A percentile compares a stretch with the other conserved stretches of the same genome.
Conservation (phyloP, 2,329 filamentous ascomycete genomes). For the Juglanconis juglandina region DNA sequence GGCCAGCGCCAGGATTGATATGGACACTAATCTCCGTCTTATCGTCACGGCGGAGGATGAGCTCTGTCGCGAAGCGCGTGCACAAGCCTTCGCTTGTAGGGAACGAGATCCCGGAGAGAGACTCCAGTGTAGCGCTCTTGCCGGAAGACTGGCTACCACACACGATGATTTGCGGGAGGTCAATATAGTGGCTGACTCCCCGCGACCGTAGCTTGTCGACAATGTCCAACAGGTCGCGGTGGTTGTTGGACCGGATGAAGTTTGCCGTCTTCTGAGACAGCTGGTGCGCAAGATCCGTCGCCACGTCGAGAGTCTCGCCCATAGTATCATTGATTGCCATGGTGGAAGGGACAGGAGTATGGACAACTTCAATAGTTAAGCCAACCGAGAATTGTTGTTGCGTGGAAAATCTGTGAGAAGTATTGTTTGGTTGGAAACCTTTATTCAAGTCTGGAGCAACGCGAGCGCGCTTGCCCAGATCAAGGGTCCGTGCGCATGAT, state of each 20-base stretch:
- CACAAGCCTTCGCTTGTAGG: constrained; percentile 56
- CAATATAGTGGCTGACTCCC: constrained; percentile 29
- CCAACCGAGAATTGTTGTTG: too few relatives aligned
- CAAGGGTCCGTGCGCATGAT: too few relatives aligned
- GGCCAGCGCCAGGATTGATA: constrained; percentile 32
- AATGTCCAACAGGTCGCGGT: constrained; percentile 29
- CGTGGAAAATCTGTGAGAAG: too few relatives aligned
- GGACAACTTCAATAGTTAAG: too few relatives aligned
- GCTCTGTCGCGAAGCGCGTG: constrained; percentile 61
- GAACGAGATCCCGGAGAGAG: constrained; percentile 58
- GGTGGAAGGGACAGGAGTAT: not conserved
- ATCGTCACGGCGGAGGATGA: constrained; percentile 49
- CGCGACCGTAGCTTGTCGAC: constrained; percentile 29
- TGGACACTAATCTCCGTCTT: constrained; percentile 33
- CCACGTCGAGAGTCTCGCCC: not conserved
- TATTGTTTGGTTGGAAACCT: too few relatives aligned
- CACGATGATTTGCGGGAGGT: constrained; percentile 40
- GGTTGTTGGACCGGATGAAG: constrained; percentile 29
- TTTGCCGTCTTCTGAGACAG: constrained; percentile 21
- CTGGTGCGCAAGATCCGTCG: not conserved
- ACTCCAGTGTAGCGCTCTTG: constrained; percentile 56
- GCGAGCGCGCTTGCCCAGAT: too few relatives aligned
- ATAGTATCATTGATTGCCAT: not conserved
- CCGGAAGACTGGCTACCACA: constrained; percentile 53
- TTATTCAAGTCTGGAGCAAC: too few relatives aligned